A percentile compares a stretch with the other conserved stretches of the same genome.
Conservation (phyloP, 2,329 filamentous ascomycete genomes). For the Talaromyces sp. region DNA sequence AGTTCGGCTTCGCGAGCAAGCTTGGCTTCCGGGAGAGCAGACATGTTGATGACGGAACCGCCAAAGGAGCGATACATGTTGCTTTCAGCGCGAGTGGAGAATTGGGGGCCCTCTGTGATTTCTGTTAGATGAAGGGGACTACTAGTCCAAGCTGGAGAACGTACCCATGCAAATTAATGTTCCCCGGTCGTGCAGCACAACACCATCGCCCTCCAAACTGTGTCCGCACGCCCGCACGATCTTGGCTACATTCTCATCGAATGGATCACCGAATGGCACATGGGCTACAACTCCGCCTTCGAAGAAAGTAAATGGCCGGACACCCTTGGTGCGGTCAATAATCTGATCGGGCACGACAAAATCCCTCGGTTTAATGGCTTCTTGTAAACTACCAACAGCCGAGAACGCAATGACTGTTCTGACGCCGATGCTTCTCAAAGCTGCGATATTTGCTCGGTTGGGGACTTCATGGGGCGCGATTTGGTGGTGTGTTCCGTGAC, state of each 20-base stretch:
- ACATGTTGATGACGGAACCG: slow-evolving; percentile 97
- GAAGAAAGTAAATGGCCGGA: slow-evolving; percentile 94
- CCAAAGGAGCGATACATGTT: slow-evolving; percentile 94
- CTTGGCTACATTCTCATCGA: slow-evolving; percentile 70
- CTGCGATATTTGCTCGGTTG: slow-evolving; percentile 92
- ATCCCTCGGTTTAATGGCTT: slow-evolving; percentile 90
- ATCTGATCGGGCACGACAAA: slow-evolving; percentile 95
- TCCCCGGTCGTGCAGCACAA: slow-evolving; percentile 76
- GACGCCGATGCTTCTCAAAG: slow-evolving; percentile 84
- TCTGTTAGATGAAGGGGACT: background rate
- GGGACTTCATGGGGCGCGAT: slow-evolving; percentile 93
- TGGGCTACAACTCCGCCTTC: slow-evolving; percentile 77
- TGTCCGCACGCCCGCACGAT: slow-evolving; percentile 74
- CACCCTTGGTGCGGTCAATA: slow-evolving; percentile 94
- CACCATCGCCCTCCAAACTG: slow-evolving; percentile 73
- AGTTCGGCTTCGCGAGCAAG: slow-evolving; percentile 94
- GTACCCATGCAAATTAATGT: slow-evolving; percentile 86
- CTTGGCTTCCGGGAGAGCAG: slow-evolving; percentile 88
- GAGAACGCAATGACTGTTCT: slow-evolving; percentile 90
- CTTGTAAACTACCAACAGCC: slow-evolving; percentile 85
- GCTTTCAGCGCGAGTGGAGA: slow-evolving; percentile 92
- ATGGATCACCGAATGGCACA: slow-evolving; percentile 92
- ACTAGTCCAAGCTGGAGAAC: slow-evolving; percentile 25
- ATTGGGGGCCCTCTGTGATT: slow-evolving; percentile 81
- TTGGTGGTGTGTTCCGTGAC: slow-evolving; percentile 85